Evolutionary conservation across 1,139 yeast genomes (phyloP), one percentile per base, ranked within the genome.

Genomic region (Geotrichum restrictum): DNA sequence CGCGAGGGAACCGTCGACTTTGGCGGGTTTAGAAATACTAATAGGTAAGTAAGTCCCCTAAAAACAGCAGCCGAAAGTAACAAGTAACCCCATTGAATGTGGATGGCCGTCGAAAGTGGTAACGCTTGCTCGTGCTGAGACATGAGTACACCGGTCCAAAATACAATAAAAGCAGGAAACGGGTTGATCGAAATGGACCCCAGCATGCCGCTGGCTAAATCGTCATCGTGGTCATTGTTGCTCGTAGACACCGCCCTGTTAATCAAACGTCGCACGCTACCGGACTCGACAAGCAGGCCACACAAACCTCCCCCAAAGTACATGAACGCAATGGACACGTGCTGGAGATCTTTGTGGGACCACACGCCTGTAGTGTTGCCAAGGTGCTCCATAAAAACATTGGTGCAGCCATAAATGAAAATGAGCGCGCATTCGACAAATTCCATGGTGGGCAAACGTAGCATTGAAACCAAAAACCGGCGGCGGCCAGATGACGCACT

Each of bases 101-200:
- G 98, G 57, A 93, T 80, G 34, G 72, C 74, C 1, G 98, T 88
- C 1, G 96, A 82, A 33, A 85, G 76, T 46, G 69, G 74, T 0
- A 93, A 82, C 2, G 91, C 88, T 70, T 93, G 98, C 47, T 82
- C 83, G 69, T 93, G 98, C 68, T 85, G 88, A 1, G 97, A 88
- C 98, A 93, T 93, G 58, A 93, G 75, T n/a, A 85, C 76, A 24
- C 98, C 98, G 0, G 98, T 93, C 96, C 97, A 93, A 70, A 87
- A 93, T 38, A 93, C 86, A 10, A 95, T 88, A 59, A 93, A 78
- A 1, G 88, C 81, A 1, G 98, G 98, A 79, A 93, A 88, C 19
- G 97, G 97, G 66, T 93, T 93, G 59, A 69, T 59, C 6, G 73
- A 67, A 56, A 62, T 58, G 29, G 62, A 50, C 44, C 60, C 57